Percentiles rank a stretch among this genome's conserved stretches.
These are phyloP conservation scores for Rubia peregrina DNA, from an alignment of 305 asterid genomes.

Conservation along the genomic window DNA sequence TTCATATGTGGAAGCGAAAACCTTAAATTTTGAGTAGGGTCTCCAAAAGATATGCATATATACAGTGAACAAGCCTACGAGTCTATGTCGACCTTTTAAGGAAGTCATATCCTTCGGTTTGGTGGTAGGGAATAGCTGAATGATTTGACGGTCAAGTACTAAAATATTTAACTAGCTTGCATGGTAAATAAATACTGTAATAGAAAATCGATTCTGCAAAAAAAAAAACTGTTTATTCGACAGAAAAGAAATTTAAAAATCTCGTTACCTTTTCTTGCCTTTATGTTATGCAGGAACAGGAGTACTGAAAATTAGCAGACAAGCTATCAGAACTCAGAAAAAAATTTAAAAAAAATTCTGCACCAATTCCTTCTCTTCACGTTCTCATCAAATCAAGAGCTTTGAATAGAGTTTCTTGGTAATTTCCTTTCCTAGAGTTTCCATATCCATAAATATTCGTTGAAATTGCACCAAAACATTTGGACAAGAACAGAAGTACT, in stretches of 20 bases:
- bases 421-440: not conserved
- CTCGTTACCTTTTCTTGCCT: not conserved
- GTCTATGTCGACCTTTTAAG: constrained; percentile 5
- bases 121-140: constrained; percentile 8
- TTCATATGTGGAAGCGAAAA: not conserved
- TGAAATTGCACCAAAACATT: too few relatives aligned
- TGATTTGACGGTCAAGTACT: constrained; percentile 21
- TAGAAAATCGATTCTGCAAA: too few relatives aligned
- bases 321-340: constrained; percentile 33
- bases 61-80: not conserved
- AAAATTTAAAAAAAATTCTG: constrained; percentile 4
- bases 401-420: too few relatives aligned
- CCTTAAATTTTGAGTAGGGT: not conserved
- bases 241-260: constrained; percentile 6
- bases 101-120: not conserved
- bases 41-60: not conserved
- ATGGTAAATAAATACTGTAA: not conserved
- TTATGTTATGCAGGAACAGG: constrained; percentile 31
- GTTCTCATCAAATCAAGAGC: not conserved
- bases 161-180: not conserved
- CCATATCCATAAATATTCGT: not conserved
- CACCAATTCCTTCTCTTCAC: constrained; percentile 8
- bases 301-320: constrained; percentile 37
- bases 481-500: too few relatives aligned
- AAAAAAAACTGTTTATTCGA: constrained; percentile 17